Conservation (phyloP, 1,284 basidiomycete genomes). For the Fomitiporia mediterranea region DNA sequence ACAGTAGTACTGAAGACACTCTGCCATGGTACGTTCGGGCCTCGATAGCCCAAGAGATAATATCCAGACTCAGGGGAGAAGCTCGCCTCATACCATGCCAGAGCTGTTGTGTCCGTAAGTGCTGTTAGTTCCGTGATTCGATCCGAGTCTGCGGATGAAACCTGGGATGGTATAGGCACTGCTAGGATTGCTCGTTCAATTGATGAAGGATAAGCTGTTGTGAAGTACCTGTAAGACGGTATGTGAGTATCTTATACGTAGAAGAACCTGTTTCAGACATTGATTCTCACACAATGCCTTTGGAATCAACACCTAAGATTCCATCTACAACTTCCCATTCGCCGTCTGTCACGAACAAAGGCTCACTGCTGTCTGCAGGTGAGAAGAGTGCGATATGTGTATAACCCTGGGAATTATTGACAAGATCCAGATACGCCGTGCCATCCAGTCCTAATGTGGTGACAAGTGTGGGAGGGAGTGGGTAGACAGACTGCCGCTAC, state of each 20-base stretch:
- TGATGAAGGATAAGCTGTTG: constrained; percentile 79
- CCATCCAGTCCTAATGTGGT: constrained; percentile 33
- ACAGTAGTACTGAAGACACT: constrained; percentile 66
- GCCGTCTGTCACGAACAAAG: constrained; percentile 81
- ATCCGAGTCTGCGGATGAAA: constrained; percentile 26
- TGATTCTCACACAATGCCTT: constrained; percentile 65
- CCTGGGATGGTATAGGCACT: constrained; percentile 51
- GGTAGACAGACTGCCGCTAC: constrained; percentile 58
- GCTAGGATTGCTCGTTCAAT: constrained; percentile 84
- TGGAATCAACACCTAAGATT: constrained; percentile 69
- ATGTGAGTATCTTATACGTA: background rate
- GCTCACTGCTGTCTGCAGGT: constrained; percentile 61
- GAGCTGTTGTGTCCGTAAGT: constrained; percentile 62
- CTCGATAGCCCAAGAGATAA: constrained; percentile 77
- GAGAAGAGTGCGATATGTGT: constrained; percentile 89
- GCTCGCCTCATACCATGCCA: constrained; percentile 59
- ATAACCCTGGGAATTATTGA: constrained; percentile 75
- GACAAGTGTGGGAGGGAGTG: constrained; percentile 44
- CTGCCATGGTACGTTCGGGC: constrained; percentile 87
- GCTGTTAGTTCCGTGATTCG: constrained; percentile 41
- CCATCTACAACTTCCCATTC: constrained; percentile 84
- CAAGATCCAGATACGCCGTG: constrained; percentile 81
- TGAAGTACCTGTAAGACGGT: constrained; percentile 66
- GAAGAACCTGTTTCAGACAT: background rate
- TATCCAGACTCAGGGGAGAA: constrained; percentile 86